Conservation (phyloP, 768 basidiomycete species). For the Tricholoma sp. region DNA sequence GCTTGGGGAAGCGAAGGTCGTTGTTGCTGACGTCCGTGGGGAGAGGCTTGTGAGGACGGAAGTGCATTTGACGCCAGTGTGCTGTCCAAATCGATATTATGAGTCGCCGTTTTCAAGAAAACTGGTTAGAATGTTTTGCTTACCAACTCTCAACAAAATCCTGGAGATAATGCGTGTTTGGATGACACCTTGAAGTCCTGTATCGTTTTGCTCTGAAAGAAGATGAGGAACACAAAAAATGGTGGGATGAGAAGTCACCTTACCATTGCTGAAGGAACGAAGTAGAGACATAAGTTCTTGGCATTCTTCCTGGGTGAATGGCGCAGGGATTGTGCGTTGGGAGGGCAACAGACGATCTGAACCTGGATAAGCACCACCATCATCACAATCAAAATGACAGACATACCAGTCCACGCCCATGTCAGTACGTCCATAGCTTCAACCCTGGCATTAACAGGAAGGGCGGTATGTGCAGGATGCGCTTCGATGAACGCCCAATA, state of each 20-base stretch:
- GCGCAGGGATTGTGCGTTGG: slow-evolving; percentile 49
- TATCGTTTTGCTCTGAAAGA: slow-evolving; percentile 26
- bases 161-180: slow-evolving; percentile 65
- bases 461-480: slow-evolving; percentile 66
- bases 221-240: neutral
- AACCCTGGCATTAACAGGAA: slow-evolving; percentile 49
- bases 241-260: neutral
- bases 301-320: slow-evolving; percentile 74
- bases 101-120: neutral
- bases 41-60: slow-evolving; percentile 63
- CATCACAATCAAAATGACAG: neutral
- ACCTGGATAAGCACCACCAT: neutral
- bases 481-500: slow-evolving; percentile 81
- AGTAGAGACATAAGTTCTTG: slow-evolving; percentile 66
- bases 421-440: slow-evolving; percentile 75
- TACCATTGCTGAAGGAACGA: slow-evolving; percentile 31
- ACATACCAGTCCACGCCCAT: slow-evolving; percentile 73
- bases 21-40: slow-evolving; percentile 42
- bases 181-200: slow-evolving; percentile 41
- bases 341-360: slow-evolving; percentile 67
- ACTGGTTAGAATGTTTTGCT: neutral
- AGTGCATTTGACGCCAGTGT: slow-evolving; percentile 66
- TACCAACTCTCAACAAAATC: slow-evolving; percentile 63
- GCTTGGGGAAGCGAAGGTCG: slow-evolving; percentile 21
- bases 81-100: slow-evolving; percentile 27